Base-by-base conservation (phyloP, 2,329 filamentous ascomycete genomes). In the Fusarium sp. region DNA sequence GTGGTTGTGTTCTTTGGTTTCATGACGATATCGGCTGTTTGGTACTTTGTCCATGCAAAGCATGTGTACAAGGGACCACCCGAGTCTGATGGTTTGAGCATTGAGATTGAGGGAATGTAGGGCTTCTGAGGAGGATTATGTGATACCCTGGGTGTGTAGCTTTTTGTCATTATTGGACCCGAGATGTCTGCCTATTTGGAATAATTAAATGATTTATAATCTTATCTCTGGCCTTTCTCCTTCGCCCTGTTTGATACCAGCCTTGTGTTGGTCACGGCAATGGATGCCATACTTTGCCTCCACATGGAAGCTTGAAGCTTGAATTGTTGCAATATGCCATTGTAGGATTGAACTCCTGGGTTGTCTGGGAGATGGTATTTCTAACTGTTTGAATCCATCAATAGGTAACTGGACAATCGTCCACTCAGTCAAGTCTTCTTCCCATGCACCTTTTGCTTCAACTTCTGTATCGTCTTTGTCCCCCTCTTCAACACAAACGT, bases 1-100 rank as follows among this genome's bases (percentile, higher is more conserved):
- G 86, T 84, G n/a, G 88, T 87, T 10, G 89, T 90, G 8, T 90
- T 90, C 76, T 84, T 85, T 4, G 87, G 85, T 0, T 90, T 91
- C 62, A 88, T 84, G 0, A 67, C 78, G 5, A 85, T 90, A 60
- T 89, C 87, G 46, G 77, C 88, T 4, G 70, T 81, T 2, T 91
- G 89, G 89, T 91, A 91, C 77, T 82, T 89, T 69, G 81, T 83
- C 0, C 85, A 87, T 42, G 73, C 73, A 10, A 62, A 71, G n/a
- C 61, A 75, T 56, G 72, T 74, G 10, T 74, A 74, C 29, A 73
- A 65, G 34, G 72, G 72, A 27, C 72, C 72, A 4, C 72, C 72
- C 0, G 68, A 74, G 38, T 73, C 71, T 3, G 71, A 70, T 33
- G 71, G 71, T 1, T 31, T 73, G 14, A 59, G 50, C 25, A 65